Conservation (phyloP, 768 basidiomycete species). For the Kondoa malvinella region DNA sequence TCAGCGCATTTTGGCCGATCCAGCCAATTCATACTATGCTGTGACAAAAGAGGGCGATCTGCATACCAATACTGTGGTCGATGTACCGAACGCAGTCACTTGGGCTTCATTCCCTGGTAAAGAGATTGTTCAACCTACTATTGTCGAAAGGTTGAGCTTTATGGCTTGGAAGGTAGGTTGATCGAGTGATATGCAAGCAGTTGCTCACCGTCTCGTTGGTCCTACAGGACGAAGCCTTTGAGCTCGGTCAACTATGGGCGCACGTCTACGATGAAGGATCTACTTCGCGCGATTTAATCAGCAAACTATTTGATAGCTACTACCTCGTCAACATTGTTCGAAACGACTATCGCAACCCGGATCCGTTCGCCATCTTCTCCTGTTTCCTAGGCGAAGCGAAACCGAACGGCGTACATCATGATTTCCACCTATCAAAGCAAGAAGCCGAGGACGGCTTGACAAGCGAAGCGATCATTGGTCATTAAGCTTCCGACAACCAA, state of each 20-base stretch:
- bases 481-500: no score
- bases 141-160: constrained; percentile 87
- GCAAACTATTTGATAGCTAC: constrained; percentile 49
- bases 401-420: constrained; percentile 7
- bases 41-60: constrained; percentile 92
- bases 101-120: constrained; percentile 98
- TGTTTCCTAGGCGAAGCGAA: constrained; percentile 21
- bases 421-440: no score
- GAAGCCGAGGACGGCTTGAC: no score
- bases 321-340: constrained; percentile 87
- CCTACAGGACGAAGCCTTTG: constrained; percentile 78
- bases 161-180: constrained; percentile 72
- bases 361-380: constrained; percentile 27
- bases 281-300: constrained; percentile 52
- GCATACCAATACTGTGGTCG: constrained; percentile 81
- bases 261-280: constrained; percentile 62
- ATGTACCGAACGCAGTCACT: constrained; percentile 93
- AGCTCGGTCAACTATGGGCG: constrained; percentile 88
- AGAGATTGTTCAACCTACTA: constrained; percentile 88
- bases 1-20: constrained; percentile 39
- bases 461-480: no score
- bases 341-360: constrained; percentile 48
- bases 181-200: neutral
- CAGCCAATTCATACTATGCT: constrained; percentile 84
- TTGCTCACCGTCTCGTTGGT: constrained; percentile 3